Conservation (phyloP, 768 basidiomycete species). For the Chalciporus piperatus region DNA sequence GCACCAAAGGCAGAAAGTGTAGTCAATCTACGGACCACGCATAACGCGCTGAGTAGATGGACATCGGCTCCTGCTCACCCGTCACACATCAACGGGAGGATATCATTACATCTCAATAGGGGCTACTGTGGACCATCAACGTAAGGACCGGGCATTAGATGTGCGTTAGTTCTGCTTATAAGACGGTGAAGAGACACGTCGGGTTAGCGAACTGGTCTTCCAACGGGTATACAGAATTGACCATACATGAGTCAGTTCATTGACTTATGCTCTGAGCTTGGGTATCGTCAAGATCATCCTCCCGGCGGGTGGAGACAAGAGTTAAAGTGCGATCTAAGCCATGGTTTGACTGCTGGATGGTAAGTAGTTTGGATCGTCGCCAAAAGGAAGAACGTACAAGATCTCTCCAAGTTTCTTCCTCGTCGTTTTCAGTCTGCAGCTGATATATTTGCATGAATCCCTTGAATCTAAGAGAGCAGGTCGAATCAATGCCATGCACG, state of each 20-base stretch:
- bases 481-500: not conserved
- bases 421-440: conserved; percentile 81
- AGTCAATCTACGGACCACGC: not conserved
- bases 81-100: not conserved
- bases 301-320: conserved; percentile 55
- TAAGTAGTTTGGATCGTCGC: conserved; percentile 8
- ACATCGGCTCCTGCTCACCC: not conserved
- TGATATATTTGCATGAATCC: conserved; percentile 84
- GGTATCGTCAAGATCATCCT: conserved; percentile 38
- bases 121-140: not conserved
- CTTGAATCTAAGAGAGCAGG: conserved; percentile 49
- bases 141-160: not conserved
- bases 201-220: not conserved
- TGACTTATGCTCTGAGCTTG: conserved; percentile 9
- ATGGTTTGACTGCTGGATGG: conserved; percentile 54
- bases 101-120: not conserved
- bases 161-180: not conserved
- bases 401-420: conserved; percentile 83
- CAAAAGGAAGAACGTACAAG: conserved; percentile 43
- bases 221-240: not conserved
- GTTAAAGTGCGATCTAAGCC: conserved; percentile 70
- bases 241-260: conserved; percentile 21
- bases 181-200: not conserved
- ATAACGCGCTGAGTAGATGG: not conserved
- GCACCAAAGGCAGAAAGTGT: too few species aligned